Evolutionary conservation across 768 basidiomycete genomes (phyloP).

Genomic region (Tricholoma flavovirens): DNA sequence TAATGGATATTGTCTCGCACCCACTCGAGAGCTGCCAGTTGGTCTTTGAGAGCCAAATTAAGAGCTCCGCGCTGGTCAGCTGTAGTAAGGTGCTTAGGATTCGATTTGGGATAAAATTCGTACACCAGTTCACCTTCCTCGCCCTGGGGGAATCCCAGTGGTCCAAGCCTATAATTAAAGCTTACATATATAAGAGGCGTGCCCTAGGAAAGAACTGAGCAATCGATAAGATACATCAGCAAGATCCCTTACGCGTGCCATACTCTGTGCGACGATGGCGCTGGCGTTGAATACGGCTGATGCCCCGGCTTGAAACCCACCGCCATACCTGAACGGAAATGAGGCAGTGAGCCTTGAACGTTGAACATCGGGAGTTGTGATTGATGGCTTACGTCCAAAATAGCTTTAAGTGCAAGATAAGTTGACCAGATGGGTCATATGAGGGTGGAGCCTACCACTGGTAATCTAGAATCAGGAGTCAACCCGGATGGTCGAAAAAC

Average conservation of each 20-base stretch:
- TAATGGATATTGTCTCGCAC: conserved; percentile 47
- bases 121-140: conserved; percentile 17
- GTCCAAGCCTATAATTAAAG: conserved; percentile 46
- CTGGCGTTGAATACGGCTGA: conserved; percentile 20
- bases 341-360: neutral
- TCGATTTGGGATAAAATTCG: neutral
- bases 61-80: conserved; percentile 15
- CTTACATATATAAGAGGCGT: conserved; percentile 43
- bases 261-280: conserved; percentile 21
- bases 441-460: conserved; percentile 24
- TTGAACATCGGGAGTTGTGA: neutral
- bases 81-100: neutral
- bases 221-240: neutral
- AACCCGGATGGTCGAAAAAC: conserved; percentile 44
- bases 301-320: conserved; percentile 18
- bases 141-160: conserved; percentile 41
- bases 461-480: conserved; percentile 23
- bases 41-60: conserved; percentile 29
- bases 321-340: conserved; percentile 16
- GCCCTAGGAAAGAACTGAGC: conserved; percentile 15
- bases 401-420: conserved; percentile 17
- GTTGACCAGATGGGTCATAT: neutral
- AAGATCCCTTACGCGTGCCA: conserved; percentile 15
- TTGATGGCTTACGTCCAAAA: conserved; percentile 32
- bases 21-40: conserved; percentile 38